Evolutionary conservation across 163 green algal species (phyloP), one percentile per base, ranked within the genome.

Genomic region (Scenedesmus sp.): DNA sequence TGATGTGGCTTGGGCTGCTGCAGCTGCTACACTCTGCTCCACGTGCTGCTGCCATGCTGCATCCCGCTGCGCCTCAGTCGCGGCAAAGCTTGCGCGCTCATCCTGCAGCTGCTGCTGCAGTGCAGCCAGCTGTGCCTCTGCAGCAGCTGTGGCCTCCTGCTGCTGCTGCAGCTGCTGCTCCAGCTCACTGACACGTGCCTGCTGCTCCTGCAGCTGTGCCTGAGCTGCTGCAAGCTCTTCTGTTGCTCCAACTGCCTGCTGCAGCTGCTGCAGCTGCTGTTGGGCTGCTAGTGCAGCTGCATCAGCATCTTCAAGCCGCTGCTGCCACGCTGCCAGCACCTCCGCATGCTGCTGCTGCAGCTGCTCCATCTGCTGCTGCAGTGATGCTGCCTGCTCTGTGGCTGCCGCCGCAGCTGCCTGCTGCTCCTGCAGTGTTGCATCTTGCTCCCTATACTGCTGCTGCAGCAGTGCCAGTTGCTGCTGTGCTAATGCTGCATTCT

Each of bases 71-170:
- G 86, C 76, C 51, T 90, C 49, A 22, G 86, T 85, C 6, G 86
- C 86, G 22, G 86, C 86, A 90, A 90, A 85, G 24, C 42, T 24
- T 0, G 33, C 33, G 4, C 83, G 56, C 35, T 81, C 78, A 37
- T 81, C 87, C 43, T 46, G 30, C 80, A 88, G 65, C 80, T 88
- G 88, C 88, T 92, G 76, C 59, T 81, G 33, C 61, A 81, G 33
- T 9, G 40, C 59, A 13, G 61, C 61, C n/a, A 51, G 18, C 78
- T 86, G 53, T 35, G 35, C 22, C 35, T 86, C 78, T 43, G 33
- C 16, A 6, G 46, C 87, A 35, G 61, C 33, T 7, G 40, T 30
- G 6, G 85, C 85, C 10, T 89, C 65, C 26, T 40, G 35, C 85
- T 72, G 76, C 76, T 78, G 73, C 76, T 86, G 87, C 43, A 44